Evolutionary conservation across 2,329 filamentous ascomycete species (phyloP), one percentile per base, ranked within the genome.

Genomic region (Sclerotinia spermophila): DNA sequence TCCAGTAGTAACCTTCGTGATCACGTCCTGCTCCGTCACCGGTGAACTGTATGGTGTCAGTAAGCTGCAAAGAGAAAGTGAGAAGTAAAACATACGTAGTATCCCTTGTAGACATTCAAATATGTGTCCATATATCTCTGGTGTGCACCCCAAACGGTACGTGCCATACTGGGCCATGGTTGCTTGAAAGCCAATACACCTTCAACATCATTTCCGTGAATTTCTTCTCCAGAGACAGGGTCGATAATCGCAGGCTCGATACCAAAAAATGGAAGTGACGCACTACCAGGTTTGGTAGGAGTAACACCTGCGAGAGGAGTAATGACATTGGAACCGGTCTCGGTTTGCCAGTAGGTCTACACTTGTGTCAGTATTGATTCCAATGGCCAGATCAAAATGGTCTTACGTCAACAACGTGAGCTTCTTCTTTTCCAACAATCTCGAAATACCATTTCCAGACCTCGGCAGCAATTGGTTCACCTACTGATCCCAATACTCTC

Each of bases 361-460:
- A 71, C 27, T 69, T 27, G 24, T 44, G 64, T 75, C 33, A 79
- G 77, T 55, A 71, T 69, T 61, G 1, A 72, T 73, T 69, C 75
- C 77, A 77, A 69, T 77, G 71, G 44, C 60, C 27, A 27, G n/a
- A 55, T 55, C 8, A 30, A 40, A 21, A 62, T 42, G 10, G 27
- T 88, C 93, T 87, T 85, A 97, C 94, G 81, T 99, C 96, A 69
- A 97, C 90, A 81, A 99, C 86, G 79, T 99, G 96, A 64, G 93
- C 91, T 81, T 97, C 90, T 82, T 95, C 91, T 86, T 94, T 96
- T 79, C 96, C 96, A 68, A 99, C 94, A 76, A 92, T 87, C 82
- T 98, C 94, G 81, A 94, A 95, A 84, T 98, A 99, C 96, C 96
- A 99, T 84, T 98, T 98, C 96, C 96, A 99, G 72, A 99, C 92